Conservation (phyloP, 352 stramenopile genomes). For the Pythium phragmitis region DNA sequence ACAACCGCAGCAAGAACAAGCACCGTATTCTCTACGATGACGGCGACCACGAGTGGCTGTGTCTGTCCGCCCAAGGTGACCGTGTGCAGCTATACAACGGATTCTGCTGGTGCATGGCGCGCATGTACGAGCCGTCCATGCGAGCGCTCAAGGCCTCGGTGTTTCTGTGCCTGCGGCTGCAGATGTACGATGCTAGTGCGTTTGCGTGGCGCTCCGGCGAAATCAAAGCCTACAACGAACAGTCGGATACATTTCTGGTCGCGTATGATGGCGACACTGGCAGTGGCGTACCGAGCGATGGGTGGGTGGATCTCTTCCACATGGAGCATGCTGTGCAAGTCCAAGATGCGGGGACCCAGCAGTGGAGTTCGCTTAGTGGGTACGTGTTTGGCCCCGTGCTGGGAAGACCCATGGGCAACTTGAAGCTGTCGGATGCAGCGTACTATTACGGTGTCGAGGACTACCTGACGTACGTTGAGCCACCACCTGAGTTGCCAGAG, state of each 20-base stretch:
- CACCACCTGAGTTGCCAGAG: slow-evolving; percentile 7
- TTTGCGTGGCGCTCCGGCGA: slow-evolving; percentile 50
- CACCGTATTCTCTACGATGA: slow-evolving; percentile 76
- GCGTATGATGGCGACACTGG: slow-evolving; percentile 39
- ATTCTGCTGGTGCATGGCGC: slow-evolving; percentile 68
- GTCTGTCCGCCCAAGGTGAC: slow-evolving; percentile 36
- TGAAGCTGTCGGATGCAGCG: slow-evolving; percentile 24
- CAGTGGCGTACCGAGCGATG: slow-evolving; percentile 26
- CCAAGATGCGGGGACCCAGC: slow-evolving; percentile 45
- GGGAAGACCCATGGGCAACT: slow-evolving; percentile 35
- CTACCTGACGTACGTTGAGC: slow-evolving; percentile 62
- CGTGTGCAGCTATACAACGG: slow-evolving; percentile 70
- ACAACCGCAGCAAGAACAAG: slow-evolving; percentile 62
- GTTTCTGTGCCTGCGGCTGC: slow-evolving; percentile 48
- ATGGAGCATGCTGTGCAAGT: slow-evolving; percentile 65
- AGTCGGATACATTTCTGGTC: slow-evolving; percentile 55
- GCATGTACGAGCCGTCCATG: slow-evolving; percentile 58
- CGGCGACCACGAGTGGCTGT: slow-evolving; percentile 75
- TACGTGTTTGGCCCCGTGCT: slow-evolving; percentile 62
- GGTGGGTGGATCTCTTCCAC: slow-evolving; percentile 62
- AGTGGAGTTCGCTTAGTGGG: slow-evolving; percentile 70
- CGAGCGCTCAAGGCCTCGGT: slow-evolving; percentile 50
- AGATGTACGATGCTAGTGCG: slow-evolving; percentile 51
- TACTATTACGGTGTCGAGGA: slow-evolving; percentile 62
- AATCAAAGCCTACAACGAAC: slow-evolving; percentile 53